Evolutionary conservation across 2,329 filamentous ascomycete species (phyloP).

Genomic region (Plenodomus tracheiphilus): DNA sequence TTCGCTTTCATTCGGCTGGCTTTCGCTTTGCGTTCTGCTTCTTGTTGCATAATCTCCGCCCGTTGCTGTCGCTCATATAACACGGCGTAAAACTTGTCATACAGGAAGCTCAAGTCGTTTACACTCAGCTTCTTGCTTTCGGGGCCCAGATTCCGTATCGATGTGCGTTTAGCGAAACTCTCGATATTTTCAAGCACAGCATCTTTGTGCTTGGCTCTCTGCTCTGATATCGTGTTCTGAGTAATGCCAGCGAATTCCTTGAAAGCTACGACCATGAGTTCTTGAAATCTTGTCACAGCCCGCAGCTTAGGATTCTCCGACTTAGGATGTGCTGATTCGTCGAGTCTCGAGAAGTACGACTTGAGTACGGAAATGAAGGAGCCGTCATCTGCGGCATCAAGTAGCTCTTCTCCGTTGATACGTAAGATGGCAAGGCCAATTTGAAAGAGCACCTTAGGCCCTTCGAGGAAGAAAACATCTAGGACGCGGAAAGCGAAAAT

Average conservation of each 20-base stretch:
- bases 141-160: conserved; percentile 90
- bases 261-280: conserved; percentile 98
- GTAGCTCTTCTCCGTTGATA: conserved; percentile 93
- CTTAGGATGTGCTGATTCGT: conserved; percentile 93
- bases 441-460: conserved; percentile 95
- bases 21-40: conserved; percentile 69
- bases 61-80: conserved; percentile 91
- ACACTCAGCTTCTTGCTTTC: conserved; percentile 89
- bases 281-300: conserved; percentile 93
- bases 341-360: conserved; percentile 87
- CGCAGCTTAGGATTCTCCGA: conserved; percentile 94
- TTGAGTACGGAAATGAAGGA: conserved; percentile 97
- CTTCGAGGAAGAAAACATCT: conserved; percentile 97
- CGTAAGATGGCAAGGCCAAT: conserved; percentile 94
- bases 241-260: conserved; percentile 97
- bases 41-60: conserved; percentile 68
- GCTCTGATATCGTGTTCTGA: conserved; percentile 85
- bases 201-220: conserved; percentile 90
- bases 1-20: conserved; percentile 60
- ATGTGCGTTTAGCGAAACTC: conserved; percentile 94
- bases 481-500: conserved; percentile 96
- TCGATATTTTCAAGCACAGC: conserved; percentile 94
- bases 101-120: conserved; percentile 85
- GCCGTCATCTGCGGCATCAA: conserved; percentile 92
- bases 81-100: conserved; percentile 91